Conservation (phyloP, 495 filamentous ascomycete species). For the Penicillium ochrochloron region DNA sequence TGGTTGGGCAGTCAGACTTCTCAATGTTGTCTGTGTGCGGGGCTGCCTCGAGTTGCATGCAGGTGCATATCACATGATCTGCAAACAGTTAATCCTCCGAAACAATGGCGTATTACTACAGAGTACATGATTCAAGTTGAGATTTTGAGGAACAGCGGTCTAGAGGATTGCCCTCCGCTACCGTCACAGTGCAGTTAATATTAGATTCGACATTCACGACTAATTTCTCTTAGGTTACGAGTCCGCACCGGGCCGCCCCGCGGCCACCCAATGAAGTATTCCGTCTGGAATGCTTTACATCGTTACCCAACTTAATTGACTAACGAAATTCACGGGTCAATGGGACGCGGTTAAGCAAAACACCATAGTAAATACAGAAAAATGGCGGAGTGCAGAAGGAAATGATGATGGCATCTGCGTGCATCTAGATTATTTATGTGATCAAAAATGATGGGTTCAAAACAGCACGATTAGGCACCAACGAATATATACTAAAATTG, state of each 20-base stretch:
- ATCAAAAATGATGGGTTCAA: too few relatives aligned
- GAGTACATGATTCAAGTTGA: background rate
- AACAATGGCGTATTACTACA: background rate
- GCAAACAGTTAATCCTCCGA: background rate
- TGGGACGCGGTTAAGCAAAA: too few relatives aligned
- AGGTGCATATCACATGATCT: conserved; percentile 6
- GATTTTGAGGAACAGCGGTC: background rate
- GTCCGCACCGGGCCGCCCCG: background rate
- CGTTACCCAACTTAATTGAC: background rate
- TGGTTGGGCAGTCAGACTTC: background rate
- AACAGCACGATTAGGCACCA: too few relatives aligned
- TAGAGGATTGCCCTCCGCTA: background rate
- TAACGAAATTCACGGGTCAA: too few relatives aligned
- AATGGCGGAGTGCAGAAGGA: too few relatives aligned
- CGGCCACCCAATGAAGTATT: background rate
- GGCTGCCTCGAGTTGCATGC: background rate
- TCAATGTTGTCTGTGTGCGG: conserved; percentile 1
- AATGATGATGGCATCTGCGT: too few relatives aligned
- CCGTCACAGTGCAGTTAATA: background rate
- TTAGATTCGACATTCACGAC: background rate
- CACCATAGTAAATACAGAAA: too few relatives aligned
- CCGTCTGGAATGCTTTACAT: background rate
- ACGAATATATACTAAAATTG: too few relatives aligned
- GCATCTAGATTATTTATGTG: too few relatives aligned
- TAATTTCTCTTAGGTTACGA: background rate